phyloP scores from a whole-genome alignment of 225 moss, liverwort and hornwort species.

The Rhytidiadelphus loreus region DNA sequence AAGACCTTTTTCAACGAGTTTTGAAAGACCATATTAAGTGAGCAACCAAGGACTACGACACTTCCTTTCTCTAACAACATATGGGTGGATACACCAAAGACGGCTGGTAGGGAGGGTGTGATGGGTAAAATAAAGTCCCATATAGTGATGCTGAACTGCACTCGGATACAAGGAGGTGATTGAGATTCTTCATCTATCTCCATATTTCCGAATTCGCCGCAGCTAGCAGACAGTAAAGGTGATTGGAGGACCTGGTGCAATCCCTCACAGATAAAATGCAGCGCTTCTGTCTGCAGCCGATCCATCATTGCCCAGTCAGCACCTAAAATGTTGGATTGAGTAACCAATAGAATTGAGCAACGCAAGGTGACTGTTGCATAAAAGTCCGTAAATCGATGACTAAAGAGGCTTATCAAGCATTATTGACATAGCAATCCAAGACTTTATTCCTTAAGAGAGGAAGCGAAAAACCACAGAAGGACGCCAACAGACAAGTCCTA shows the following conservation, averaged over 20 bases:
- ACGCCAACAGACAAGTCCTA: neutral
- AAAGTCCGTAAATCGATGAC: neutral
- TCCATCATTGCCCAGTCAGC: neutral
- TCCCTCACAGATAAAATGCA: slow-evolving; percentile 47
- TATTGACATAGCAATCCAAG: neutral
- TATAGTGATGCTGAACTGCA: slow-evolving; percentile 66
- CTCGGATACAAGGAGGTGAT: slow-evolving; percentile 46
- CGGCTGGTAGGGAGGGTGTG: slow-evolving; percentile 79
- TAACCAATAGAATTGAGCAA: neutral
- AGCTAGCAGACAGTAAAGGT: slow-evolving; percentile 37
- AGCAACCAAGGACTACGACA: neutral
- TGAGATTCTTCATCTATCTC: slow-evolving; percentile 79
- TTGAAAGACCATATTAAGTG: neutral
- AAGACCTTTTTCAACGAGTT: neutral
- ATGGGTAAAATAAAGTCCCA: slow-evolving; percentile 78
- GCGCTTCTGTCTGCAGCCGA: slow-evolving; percentile 48
- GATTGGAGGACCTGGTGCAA: slow-evolving; percentile 67
- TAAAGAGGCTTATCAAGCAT: neutral
- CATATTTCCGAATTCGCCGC: slow-evolving; percentile 66
- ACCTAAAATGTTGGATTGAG: neutral
- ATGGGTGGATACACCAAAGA: slow-evolving; percentile 79
- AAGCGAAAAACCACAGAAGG: neutral
- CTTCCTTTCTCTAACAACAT: neutral
- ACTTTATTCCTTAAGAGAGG: neutral
- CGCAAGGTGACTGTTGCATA: neutral